phyloP scores from a whole-genome alignment of 148 eudicot genomes.

The Beta vulgaris region DNA sequence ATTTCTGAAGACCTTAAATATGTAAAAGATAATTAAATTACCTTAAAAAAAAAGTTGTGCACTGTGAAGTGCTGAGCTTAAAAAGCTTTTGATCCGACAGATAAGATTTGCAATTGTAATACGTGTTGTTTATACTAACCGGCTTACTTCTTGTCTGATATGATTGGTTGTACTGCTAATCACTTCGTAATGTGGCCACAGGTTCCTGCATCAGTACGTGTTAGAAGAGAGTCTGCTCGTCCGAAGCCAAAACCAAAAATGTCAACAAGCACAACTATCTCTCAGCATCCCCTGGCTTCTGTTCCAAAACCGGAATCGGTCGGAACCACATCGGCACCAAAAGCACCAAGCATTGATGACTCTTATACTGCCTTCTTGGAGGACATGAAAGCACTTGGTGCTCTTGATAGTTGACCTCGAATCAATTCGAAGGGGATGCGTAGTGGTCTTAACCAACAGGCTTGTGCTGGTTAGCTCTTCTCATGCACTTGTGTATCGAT shows the following conservation, averaged over 20 bases:
- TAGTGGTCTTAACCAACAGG: neutral
- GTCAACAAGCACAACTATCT: conserved; percentile 35
- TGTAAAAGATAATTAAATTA: neutral
- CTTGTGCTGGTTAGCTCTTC: neutral
- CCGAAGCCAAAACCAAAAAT: conserved; percentile 78
- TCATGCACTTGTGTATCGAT: neutral
- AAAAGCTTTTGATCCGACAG: neutral
- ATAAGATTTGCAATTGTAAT: neutral
- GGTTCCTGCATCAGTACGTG: conserved; percentile 99
- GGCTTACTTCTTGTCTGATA: neutral
- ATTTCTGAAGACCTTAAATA: neutral
- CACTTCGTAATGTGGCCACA: conserved; percentile 26
- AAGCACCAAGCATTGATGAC: conserved; percentile 78
- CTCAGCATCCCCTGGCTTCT: conserved; percentile 38
- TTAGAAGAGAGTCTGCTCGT: conserved; percentile 78
- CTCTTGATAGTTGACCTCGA: conserved; percentile 69
- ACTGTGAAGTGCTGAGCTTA: too few species aligned
- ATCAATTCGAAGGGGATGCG: neutral
- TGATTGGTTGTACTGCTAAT: neutral
- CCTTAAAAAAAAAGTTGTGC: too few species aligned
- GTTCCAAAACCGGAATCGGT: conserved; percentile 43
- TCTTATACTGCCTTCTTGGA: conserved; percentile 90
- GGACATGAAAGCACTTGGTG: conserved; percentile 98
- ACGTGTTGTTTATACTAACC: too few species aligned
- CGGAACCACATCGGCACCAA: conserved; percentile 44